Evolutionary conservation across 1,139 yeast genomes (phyloP).

Genomic region (Yamadazyma mexicana): DNA sequence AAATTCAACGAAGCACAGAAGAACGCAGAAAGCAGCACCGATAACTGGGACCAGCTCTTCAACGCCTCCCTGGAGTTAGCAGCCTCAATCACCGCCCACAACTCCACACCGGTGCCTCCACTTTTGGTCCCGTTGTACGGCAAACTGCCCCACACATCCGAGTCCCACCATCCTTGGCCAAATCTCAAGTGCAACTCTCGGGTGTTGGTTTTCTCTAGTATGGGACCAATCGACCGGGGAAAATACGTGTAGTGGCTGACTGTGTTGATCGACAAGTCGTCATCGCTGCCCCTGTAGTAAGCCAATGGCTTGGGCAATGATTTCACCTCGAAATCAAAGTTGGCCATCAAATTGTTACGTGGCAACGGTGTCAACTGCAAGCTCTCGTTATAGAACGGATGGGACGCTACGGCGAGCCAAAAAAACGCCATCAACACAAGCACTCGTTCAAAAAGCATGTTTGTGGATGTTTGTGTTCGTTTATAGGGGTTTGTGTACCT

Average conservation of each 20-base stretch:
- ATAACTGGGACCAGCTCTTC: constrained; percentile 66
- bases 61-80: constrained; percentile 53
- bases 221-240: constrained; percentile 81
- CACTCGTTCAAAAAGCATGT: background rate
- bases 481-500: too few species aligned
- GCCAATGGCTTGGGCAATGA: constrained; percentile 45
- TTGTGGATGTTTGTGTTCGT: background rate
- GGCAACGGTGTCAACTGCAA: constrained; percentile 69
- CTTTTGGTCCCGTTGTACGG: constrained; percentile 70
- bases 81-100: constrained; percentile 86
- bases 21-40: constrained; percentile 81
- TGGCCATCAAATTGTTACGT: constrained; percentile 62
- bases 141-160: constrained; percentile 81
- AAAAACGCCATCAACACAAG: background rate
- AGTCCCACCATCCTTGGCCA: constrained; percentile 95
- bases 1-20: constrained; percentile 95
- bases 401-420: background rate
- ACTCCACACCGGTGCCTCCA: constrained; percentile 96
- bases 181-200: constrained; percentile 81
- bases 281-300: constrained; percentile 18
- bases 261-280: background rate
- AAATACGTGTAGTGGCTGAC: constrained; percentile 63
- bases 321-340: constrained; percentile 64
- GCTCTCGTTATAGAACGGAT: constrained; percentile 49
- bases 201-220: constrained; percentile 64